A percentile compares a stretch with the other conserved stretches of the same genome.
Conservation (phyloP, 2,329 filamentous ascomycete species). For the Alternaria postmessia region DNA sequence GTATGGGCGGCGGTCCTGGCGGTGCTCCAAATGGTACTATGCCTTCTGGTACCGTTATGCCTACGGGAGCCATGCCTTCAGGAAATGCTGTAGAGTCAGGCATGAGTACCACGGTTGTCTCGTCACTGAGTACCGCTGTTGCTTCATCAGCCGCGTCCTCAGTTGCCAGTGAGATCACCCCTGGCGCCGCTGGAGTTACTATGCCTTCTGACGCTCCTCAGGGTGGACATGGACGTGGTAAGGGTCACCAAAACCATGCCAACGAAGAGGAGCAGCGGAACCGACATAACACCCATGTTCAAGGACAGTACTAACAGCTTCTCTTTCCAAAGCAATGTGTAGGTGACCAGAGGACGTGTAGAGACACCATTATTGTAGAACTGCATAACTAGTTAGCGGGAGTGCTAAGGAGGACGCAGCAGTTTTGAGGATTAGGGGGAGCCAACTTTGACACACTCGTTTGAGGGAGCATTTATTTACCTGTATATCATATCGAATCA, state of each 20-base stretch:
- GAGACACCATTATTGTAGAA: neutral
- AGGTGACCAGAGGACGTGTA: slow-evolving; percentile 10
- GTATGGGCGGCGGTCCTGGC: neutral
- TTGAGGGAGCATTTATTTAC: slow-evolving; percentile 23
- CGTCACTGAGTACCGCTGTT: neutral
- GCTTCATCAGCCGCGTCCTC: neutral
- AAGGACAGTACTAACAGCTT: neutral
- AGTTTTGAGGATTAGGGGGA: neutral
- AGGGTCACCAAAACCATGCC: neutral
- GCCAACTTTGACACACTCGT: slow-evolving; percentile 30
- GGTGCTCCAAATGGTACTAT: slow-evolving; percentile 7
- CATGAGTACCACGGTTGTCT: no score
- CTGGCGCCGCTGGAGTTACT: slow-evolving; percentile 6
- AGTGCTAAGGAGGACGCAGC: neutral
- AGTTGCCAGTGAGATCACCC: neutral
- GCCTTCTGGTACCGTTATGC: slow-evolving; percentile 16
- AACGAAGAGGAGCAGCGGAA: neutral
- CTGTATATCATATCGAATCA: slow-evolving; percentile 16
- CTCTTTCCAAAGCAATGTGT: neutral
- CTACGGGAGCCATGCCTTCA: slow-evolving; percentile 19
- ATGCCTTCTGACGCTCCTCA: slow-evolving; percentile 8
- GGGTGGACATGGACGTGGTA: slow-evolving; percentile 5
- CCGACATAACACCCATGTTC: neutral
- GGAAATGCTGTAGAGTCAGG: slow-evolving; percentile 9
- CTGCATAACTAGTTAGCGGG: neutral